Conservation (phyloP, 2,329 filamentous ascomycete genomes). For the Neopestalotiopsis rosae region DNA sequence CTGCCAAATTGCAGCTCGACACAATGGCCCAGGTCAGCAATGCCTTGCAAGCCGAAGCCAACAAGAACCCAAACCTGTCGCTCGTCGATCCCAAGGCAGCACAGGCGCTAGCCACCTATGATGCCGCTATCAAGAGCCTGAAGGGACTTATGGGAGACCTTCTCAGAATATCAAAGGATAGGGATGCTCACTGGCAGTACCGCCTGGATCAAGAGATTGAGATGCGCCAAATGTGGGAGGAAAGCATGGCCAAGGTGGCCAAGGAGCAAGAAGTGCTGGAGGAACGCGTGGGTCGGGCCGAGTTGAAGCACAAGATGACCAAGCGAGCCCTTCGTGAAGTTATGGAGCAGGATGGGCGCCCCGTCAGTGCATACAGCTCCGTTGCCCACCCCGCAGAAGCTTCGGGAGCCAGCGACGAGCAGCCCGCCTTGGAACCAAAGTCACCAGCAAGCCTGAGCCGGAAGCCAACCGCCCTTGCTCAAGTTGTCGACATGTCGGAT, state of each 20-base stretch:
- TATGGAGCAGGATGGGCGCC: slow-evolving; percentile 59
- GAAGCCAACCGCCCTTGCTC: slow-evolving; percentile 70
- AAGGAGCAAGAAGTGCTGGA: slow-evolving; percentile 92
- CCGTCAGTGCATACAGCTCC: slow-evolving; percentile 38
- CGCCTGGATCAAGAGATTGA: slow-evolving; percentile 89
- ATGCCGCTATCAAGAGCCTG: slow-evolving; percentile 86
- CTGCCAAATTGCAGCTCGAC: slow-evolving; percentile 89
- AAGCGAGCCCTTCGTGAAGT: slow-evolving; percentile 90
- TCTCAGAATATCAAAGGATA: slow-evolving; percentile 88
- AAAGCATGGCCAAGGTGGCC: slow-evolving; percentile 97
- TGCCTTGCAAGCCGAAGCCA: slow-evolving; percentile 76
- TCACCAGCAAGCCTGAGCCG: slow-evolving; percentile 51
- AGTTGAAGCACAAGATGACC: slow-evolving; percentile 86
- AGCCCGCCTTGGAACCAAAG: slow-evolving; percentile 39
- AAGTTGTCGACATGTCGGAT: slow-evolving; percentile 70
- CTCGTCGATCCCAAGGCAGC: slow-evolving; percentile 79
- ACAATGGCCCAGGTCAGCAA: slow-evolving; percentile 84
- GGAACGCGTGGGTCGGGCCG: slow-evolving; percentile 84
- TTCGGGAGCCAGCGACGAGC: slow-evolving; percentile 41
- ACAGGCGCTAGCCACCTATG: slow-evolving; percentile 84
- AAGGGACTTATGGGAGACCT: slow-evolving; percentile 85
- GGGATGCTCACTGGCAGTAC: slow-evolving; percentile 97
- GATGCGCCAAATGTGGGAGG: slow-evolving; percentile 96
- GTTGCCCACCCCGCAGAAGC: slow-evolving; percentile 31
- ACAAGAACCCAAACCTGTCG: slow-evolving; percentile 70